Conservation (phyloP, 495 filamentous ascomycete genomes). For the Annulohypoxylon stygium region DNA sequence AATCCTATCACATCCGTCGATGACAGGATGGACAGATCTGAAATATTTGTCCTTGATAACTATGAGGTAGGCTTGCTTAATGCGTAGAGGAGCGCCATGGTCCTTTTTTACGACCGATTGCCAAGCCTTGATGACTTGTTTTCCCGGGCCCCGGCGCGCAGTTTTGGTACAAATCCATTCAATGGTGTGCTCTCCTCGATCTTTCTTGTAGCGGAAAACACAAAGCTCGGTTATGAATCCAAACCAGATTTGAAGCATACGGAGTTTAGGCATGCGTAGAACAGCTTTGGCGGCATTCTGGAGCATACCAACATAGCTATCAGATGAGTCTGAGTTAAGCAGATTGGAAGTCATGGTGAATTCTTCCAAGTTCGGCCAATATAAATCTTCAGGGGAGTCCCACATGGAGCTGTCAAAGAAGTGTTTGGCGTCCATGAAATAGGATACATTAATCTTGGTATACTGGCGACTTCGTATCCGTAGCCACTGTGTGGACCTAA, state of each 20-base stretch:
- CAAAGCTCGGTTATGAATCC: background rate
- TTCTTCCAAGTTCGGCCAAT: background rate
- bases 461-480: background rate
- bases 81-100: background rate
- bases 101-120: background rate
- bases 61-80: background rate
- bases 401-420: background rate
- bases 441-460: background rate
- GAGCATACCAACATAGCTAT: background rate
- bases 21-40: background rate
- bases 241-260: background rate
- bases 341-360: background rate
- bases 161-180: background rate
- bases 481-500: background rate
- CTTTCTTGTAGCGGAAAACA: background rate
- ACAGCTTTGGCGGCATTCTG: background rate
- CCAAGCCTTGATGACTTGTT: background rate
- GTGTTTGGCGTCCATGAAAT: background rate
- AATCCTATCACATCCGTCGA: background rate
- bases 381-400: background rate
- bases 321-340: background rate
- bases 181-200: background rate
- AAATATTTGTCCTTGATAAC: background rate
- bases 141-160: background rate
- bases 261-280: slow-evolving; percentile 1